Percentiles rank a stretch among this genome's conserved stretches.
Evolutionary conservation across 2,329 filamentous ascomycete species (phyloP).

Genomic region (Penicillium brasilianum): DNA sequence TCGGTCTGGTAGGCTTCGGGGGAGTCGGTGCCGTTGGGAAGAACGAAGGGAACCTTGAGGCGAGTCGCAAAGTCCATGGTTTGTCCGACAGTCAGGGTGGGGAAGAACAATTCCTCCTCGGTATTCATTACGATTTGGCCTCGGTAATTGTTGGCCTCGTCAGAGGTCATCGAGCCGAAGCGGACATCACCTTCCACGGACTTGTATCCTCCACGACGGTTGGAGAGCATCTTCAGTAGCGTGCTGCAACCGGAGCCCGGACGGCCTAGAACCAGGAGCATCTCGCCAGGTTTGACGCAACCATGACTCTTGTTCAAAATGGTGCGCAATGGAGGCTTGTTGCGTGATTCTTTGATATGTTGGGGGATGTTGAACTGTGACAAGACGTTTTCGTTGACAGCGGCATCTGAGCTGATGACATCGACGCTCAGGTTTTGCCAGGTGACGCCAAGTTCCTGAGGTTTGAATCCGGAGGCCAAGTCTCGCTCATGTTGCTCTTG

Average conservation of each 20-base stretch:
- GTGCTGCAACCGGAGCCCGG: slow-evolving; percentile 74
- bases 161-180: slow-evolving; percentile 55
- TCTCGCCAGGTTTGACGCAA: slow-evolving; percentile 73
- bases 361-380: slow-evolving; percentile 64
- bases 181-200: slow-evolving; percentile 63
- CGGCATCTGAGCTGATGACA: slow-evolving; percentile 64
- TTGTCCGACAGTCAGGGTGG: slow-evolving; percentile 56
- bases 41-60: slow-evolving; percentile 60
- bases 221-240: slow-evolving; percentile 71
- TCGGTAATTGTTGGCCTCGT: slow-evolving; percentile 54
- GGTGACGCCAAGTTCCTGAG: slow-evolving; percentile 64
- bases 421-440: slow-evolving; percentile 69
- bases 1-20: slow-evolving; percentile 54
- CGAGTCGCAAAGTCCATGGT: slow-evolving; percentile 62
- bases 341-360: slow-evolving; percentile 58
- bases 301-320: slow-evolving; percentile 70
- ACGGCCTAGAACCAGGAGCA: slow-evolving; percentile 71
- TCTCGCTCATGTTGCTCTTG: slow-evolving; percentile 52
- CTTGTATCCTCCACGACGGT: slow-evolving; percentile 64
- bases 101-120: slow-evolving; percentile 59
- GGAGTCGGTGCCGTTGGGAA: slow-evolving; percentile 52
- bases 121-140: slow-evolving; percentile 64
- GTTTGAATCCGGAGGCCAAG: slow-evolving; percentile 53
- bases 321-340: slow-evolving; percentile 64
- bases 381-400: slow-evolving; percentile 68